Conservation (phyloP, 192 early-diverging fungal species). For the Funneliformis mosseae region DNA sequence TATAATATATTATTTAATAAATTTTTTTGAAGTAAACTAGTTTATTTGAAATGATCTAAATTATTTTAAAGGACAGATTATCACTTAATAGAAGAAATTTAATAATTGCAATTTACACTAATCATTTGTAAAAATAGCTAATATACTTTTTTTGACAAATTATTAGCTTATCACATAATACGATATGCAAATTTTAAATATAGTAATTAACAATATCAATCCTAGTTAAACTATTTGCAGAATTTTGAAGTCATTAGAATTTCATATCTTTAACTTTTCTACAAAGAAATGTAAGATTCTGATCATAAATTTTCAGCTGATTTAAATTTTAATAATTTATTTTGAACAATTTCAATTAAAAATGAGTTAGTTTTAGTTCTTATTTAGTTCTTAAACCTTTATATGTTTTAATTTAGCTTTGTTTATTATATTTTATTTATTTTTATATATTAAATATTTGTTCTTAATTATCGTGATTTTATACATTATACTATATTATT, state of each 20-base stretch:
- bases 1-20: too few relatives aligned
- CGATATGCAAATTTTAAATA: not conserved
- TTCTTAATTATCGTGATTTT: too few relatives aligned
- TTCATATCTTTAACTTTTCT: not conserved
- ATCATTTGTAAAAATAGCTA: not conserved
- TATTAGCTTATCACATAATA: not conserved
- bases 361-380: not conserved
- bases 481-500: too few relatives aligned
- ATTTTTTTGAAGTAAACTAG: too few relatives aligned
- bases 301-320: not conserved
- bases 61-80: not conserved
- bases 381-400: not conserved
- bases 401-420: not conserved
- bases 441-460: too few relatives aligned
- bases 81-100: not conserved
- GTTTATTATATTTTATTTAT: not conserved
- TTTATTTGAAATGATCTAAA: too few relatives aligned
- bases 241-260: not conserved
- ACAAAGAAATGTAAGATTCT: not conserved
- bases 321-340: not conserved
- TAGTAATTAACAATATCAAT: not conserved
- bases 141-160: not conserved
- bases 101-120: too few relatives aligned
- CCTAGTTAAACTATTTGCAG: not conserved
- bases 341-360: not conserved